These are phyloP conservation scores for Chlorophyllum brunneum DNA, from an alignment of 768 basidiomycete species.

Conservation along the genomic window DNA sequence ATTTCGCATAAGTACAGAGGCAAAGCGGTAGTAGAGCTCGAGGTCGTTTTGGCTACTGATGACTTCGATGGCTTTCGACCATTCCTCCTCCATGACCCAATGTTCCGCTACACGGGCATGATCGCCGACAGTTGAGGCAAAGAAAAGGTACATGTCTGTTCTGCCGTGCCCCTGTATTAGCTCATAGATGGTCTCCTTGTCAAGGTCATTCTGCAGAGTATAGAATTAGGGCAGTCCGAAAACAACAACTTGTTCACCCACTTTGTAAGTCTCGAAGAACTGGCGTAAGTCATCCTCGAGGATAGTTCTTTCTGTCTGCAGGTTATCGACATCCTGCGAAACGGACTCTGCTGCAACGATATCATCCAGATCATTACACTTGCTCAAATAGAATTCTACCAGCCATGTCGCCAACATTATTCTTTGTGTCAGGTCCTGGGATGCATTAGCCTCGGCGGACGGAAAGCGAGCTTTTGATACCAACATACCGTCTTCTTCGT, in stretches of 20 bases:
- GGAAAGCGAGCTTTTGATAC: background rate
- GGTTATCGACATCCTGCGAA: constrained; percentile 79
- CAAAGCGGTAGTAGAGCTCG: constrained; percentile 91
- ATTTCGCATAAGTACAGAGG: constrained; percentile 81
- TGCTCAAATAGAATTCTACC: constrained; percentile 94
- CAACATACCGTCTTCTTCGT: constrained; percentile 72
- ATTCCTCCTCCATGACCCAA: constrained; percentile 90
- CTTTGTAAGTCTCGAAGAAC: constrained; percentile 94
- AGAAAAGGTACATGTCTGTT: constrained; percentile 89
- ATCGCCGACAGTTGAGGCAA: constrained; percentile 79
- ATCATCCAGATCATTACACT: constrained; percentile 95
- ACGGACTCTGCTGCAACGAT: constrained; percentile 83
- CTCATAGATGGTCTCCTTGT: constrained; percentile 84
- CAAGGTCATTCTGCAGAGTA: constrained; percentile 70
- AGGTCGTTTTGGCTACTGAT: constrained; percentile 87
- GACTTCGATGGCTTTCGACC: constrained; percentile 87
- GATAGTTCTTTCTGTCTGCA: constrained; percentile 73
- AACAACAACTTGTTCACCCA: constrained; percentile 26
- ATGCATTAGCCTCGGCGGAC: background rate
- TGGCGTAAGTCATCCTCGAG: constrained; percentile 91
- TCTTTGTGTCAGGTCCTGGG: constrained; percentile 85
- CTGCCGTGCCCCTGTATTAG: constrained; percentile 92
- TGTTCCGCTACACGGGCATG: constrained; percentile 83
- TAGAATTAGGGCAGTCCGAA: background rate
- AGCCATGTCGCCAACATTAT: constrained; percentile 99